Base-by-base conservation (phyloP, 164 flowering plant genomes). In the Brasenia schreberi region DNA sequence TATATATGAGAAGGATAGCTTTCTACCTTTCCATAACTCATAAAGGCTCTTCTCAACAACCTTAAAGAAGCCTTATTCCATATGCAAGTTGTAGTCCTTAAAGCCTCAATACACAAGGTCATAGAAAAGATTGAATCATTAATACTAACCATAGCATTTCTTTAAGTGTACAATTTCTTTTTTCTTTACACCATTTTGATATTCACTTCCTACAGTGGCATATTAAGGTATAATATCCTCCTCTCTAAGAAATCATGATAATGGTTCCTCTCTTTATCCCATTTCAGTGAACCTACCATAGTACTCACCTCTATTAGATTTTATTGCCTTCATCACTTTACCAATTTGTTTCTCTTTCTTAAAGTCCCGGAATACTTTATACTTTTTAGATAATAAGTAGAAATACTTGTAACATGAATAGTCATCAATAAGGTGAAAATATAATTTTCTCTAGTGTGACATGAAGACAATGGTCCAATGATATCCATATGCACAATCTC, bases 181-280 rank as follows among this genome's bases (percentile, higher is more conserved):
- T 60, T 60, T 60, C 18, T 6, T 11, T 44, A 60, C 62, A n/a
- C 62, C 62, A 60, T 60, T 16, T 60, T 60, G 1, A n/a, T 60
- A n/a, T 60, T 6, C 17, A 5, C 23, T 17, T 0, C 62, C 1
- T 7, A n/a, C 10, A 12, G 5, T 44, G 52, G 64, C 61, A 42
- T 60, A 67, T 42, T 60, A 52, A 43, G 69, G 49, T 14, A 43
- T 43, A 16, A 67, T 67, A 4, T 27, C 69, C 5, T 43, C 11
- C 5, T 9, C 33, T 67, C 61, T 18, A 17, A 67, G 18, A 23
- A 67, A 18, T 5, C 18, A 39, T 7, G 39, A 58, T 18, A 67
- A 59, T 42, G 27, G 64, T 14, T 33, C 39, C 18, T 60, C 0
- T n/a, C 1, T 0, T 19, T 19, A 6, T 0, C 62, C 23, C 18